Evolutionary conservation across 228 moss, liverwort and hornwort genomes (phyloP).

Genomic region (Sphagnum magellanicum): DNA sequence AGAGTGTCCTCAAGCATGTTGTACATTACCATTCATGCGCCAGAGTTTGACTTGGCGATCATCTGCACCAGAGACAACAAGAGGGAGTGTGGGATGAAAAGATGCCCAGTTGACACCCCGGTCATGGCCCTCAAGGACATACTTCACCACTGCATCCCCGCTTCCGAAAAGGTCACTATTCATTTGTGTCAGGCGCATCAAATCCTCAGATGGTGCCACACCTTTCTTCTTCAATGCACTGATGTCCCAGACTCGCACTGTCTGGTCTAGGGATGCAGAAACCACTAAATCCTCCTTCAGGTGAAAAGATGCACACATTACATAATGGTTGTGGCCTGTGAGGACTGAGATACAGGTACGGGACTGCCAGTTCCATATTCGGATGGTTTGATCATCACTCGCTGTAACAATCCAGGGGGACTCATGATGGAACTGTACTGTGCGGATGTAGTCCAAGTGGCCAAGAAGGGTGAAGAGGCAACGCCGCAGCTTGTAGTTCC

Average conservation of each 20-base stretch:
- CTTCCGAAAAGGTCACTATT: constrained; percentile 98
- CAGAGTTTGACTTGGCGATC: constrained; percentile 99
- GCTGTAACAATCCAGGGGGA: constrained; percentile 99
- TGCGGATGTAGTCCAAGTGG: constrained; percentile 95
- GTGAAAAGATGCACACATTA: constrained; percentile 98
- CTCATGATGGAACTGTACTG: constrained; percentile 97
- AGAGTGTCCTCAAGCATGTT: no score
- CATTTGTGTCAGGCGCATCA: constrained; percentile 95
- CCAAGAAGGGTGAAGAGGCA: constrained; percentile 95
- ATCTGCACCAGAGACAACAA: constrained; percentile 97
- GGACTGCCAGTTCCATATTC: constrained; percentile 99
- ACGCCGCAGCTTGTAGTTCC: constrained; percentile 99
- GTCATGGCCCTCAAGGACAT: constrained; percentile 96
- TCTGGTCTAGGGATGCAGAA: constrained; percentile 98
- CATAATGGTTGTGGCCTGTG: constrained; percentile 97
- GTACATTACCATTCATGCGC: constrained; percentile 86
- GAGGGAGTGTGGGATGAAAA: constrained; percentile 89
- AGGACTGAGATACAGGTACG: constrained; percentile 98
- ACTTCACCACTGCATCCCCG: constrained; percentile 98
- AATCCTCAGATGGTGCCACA: constrained; percentile 88
- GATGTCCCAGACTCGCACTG: constrained; percentile 97
- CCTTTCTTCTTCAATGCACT: constrained; percentile 93
- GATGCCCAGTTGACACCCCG: constrained; percentile 99
- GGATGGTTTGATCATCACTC: constrained; percentile 98
- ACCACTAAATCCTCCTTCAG: constrained; percentile 97